These are phyloP conservation scores for Vicia faba DNA, from an alignment of 306 rosid genomes.

Conservation along the genomic window DNA sequence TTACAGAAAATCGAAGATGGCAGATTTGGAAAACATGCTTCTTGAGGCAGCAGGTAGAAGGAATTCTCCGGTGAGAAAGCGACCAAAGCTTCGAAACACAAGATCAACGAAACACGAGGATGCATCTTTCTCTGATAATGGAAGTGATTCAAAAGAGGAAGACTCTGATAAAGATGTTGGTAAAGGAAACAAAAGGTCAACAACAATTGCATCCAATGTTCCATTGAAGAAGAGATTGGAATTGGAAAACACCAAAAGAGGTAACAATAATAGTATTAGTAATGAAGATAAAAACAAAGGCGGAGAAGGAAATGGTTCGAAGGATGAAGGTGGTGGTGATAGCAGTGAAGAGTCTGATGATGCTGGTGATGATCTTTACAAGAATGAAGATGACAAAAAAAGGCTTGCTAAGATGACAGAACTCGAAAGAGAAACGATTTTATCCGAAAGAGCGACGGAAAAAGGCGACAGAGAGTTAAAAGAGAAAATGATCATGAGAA, in stretches of 20 bases:
- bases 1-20: constrained; percentile 42
- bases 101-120: constrained; percentile 30
- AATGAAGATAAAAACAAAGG: constrained; percentile 31
- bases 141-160: constrained; percentile 49
- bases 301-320: constrained; percentile 17
- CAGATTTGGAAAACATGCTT: constrained; percentile 69
- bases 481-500: constrained; percentile 42
- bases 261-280: background rate
- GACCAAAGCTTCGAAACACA: constrained; percentile 33
- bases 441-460: constrained; percentile 57
- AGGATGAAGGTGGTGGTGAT: constrained; percentile 33
- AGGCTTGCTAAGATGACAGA: constrained; percentile 65
- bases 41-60: constrained; percentile 78
- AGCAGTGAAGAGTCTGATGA: constrained; percentile 61
- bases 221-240: constrained; percentile 66
- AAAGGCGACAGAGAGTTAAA: constrained; percentile 55
- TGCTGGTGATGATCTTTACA: constrained; percentile 63
- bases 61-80: constrained; percentile 39
- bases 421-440: constrained; percentile 67
- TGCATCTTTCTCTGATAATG: constrained; percentile 42
- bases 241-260: constrained; percentile 40
- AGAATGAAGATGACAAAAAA: constrained; percentile 55
- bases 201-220: constrained; percentile 44
- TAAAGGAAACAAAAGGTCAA: constrained; percentile 39
- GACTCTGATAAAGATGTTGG: constrained; percentile 45